Conservation (phyloP, 2,329 filamentous ascomycete species). For the Calonectria pseudoturangicola region DNA sequence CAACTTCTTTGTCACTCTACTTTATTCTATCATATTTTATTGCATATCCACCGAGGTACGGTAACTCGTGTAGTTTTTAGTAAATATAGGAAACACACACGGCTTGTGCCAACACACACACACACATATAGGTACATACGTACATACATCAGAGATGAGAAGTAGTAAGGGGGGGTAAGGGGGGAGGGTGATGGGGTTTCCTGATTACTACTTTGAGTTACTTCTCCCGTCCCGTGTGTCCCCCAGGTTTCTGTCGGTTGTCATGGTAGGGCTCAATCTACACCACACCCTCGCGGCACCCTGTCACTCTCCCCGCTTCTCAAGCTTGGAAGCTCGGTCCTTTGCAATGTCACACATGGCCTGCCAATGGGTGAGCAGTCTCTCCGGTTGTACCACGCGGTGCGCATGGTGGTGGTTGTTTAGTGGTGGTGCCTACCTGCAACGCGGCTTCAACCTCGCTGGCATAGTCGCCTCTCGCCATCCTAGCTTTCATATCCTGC, state of each 20-base stretch:
- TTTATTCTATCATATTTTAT: conserved; percentile 12
- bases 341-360: conserved; percentile 95
- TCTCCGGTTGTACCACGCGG: conserved; percentile 39
- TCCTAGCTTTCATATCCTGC: conserved; percentile 86
- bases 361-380: conserved; percentile 62
- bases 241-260: not conserved
- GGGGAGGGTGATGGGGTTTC: too few species aligned
- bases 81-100: not conserved
- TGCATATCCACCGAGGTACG: not conserved
- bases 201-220: conserved; percentile 18
- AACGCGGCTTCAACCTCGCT: conserved; percentile 84
- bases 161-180: too few species aligned
- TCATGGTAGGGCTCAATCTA: not conserved
- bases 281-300: conserved; percentile 19
- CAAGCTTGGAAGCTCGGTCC: conserved; percentile 76
- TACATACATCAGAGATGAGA: not conserved
- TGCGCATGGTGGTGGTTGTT: not conserved
- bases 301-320: conserved; percentile 20
- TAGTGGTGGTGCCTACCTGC: conserved; percentile 71
- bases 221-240: conserved; percentile 6
- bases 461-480: conserved; percentile 78
- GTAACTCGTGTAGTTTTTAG: not conserved
- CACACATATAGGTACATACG: too few species aligned
- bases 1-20: conserved; percentile 20
- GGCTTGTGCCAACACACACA: too few species aligned